Base-by-base conservation (phyloP, 192 early-diverging fungal genomes). In the Gonapodya prolifera region DNA sequence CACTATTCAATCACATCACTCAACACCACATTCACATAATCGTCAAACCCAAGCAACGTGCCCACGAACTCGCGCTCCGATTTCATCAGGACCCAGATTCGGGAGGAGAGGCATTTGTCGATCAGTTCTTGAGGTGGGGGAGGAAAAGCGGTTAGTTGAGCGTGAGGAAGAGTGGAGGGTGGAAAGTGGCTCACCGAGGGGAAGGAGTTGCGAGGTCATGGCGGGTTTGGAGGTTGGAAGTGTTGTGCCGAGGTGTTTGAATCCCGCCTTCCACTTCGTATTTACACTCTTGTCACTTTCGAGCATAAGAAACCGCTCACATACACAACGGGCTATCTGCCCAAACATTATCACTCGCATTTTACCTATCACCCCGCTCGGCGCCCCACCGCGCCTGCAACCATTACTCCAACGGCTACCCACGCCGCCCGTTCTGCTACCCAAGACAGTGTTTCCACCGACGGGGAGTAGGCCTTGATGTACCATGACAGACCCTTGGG, bases 1-100 rank as follows among this genome's bases (percentile, higher is more conserved):
- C 84, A 92, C 90, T 86, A 96, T 86, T 99, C 96, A 33, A 95
- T 97, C 35, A 98, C 97, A 76, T 99, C 91, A 76, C 97, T 93
- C 76, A 99, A 83, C 1, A 99, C 96, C 97, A 99, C 97, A 84
- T 98, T 98, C 79, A 98, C 96, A 86, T 91, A 99, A 84, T 99
- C 97, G 80, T 99, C 97, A 83, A 99, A 99, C n/a, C 95, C 95
- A 1, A 95, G 85, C 76, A 99, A 86, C 23, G 94, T 96, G 2
- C 97, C 97, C 28, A 91, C 90, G 82, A 99, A 99, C 84, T 99
- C 97, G 85, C 94, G 96, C 78, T 98, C 94, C 28, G 88, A 87
- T 86, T 98, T 98, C 95, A 99, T 96, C 69, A 97, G 82, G 0
- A 99, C 96, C 96, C 95, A 97, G 77, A 99, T 96, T 79, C 91